Evolutionary conservation across 495 filamentous ascomycete species (phyloP), one percentile per base, ranked within the genome.

Genomic region (Podospora sp.): DNA sequence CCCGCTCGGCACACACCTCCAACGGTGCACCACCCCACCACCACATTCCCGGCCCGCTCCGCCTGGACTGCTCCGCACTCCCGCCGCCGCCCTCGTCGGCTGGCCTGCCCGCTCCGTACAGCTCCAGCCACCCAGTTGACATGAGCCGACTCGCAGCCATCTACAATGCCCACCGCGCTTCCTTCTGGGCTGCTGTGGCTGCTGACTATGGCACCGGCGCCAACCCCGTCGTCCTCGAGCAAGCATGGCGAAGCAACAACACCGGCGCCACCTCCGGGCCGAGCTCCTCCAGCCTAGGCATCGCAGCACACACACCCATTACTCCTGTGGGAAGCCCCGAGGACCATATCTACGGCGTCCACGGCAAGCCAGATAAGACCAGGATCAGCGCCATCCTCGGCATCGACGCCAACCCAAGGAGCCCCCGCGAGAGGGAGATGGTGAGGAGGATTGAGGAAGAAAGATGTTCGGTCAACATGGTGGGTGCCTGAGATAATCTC

Each of bases 161-260:
- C 58, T 92, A 93, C 74, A 85, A 88, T 62, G 81, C 84, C 14
- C 89, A 91, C 71, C 86, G 90, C 35, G 79, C 84, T 36, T 85
- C 85, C 14, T 93, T 94, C 76, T 94, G 91, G 91, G 82, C 82
- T 55, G 83, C 83, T 50, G 84, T 94, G 40, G 90, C 91, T 22
- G 77, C 83, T 36, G 88, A 90, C 60, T 94, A 94, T 66, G 90
- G 90, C 59, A 70, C 77, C 4, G 85, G 86, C 50, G 82, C 88
- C 5, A 87, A 87, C 53, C 87, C 89, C 12, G 80, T 84, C 22
- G 80, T 87, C 18, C 81, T 93, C 18, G 90, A 92, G 75, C 85
- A 89, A 67, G 85, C 88, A 8, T 93, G 90, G 90, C 84, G 85
- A 68, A 78, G 82, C n/a, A 81, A 75, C 18, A 40, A 12, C 20